phyloP scores from a whole-genome alignment of 768 basidiomycete genomes.

The Pisolithus tinctorius region DNA sequence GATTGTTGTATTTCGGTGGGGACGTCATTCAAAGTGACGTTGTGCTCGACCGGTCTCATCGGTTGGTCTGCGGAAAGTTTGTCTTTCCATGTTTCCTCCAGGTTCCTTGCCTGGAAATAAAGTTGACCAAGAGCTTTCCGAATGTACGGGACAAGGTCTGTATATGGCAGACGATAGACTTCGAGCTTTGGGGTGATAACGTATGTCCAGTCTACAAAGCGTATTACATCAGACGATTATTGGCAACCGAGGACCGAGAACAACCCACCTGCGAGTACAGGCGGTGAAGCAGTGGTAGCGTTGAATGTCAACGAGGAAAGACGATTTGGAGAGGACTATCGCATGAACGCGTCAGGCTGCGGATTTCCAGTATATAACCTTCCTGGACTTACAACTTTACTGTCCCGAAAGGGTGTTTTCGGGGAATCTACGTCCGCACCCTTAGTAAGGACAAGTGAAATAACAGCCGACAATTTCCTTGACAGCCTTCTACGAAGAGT shows the following conservation, averaged over 20 bases:
- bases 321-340: neutral
- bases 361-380: neutral
- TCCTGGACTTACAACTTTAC: neutral
- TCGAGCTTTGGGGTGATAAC: slow-evolving; percentile 18
- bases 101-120: slow-evolving; percentile 1
- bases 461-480: neutral
- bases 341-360: neutral
- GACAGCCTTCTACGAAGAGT: neutral
- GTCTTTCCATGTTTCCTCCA: slow-evolving; percentile 12
- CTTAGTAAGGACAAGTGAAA: slow-evolving; percentile 1
- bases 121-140: slow-evolving; percentile 16
- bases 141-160: slow-evolving; percentile 16
- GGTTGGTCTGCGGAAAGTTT: neutral
- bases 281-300: neutral
- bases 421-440: neutral
- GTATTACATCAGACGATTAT: neutral
- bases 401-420: neutral
- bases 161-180: slow-evolving; percentile 19
- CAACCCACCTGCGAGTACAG: slow-evolving; percentile 15
- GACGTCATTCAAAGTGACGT: neutral
- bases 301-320: neutral
- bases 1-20: neutral
- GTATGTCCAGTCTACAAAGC: slow-evolving; percentile 21
- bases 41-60: neutral
- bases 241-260: neutral